Evolutionary conservation across 1,284 basidiomycete species (phyloP).

Genomic region (Cutaneotrichosporon daszewskae): DNA sequence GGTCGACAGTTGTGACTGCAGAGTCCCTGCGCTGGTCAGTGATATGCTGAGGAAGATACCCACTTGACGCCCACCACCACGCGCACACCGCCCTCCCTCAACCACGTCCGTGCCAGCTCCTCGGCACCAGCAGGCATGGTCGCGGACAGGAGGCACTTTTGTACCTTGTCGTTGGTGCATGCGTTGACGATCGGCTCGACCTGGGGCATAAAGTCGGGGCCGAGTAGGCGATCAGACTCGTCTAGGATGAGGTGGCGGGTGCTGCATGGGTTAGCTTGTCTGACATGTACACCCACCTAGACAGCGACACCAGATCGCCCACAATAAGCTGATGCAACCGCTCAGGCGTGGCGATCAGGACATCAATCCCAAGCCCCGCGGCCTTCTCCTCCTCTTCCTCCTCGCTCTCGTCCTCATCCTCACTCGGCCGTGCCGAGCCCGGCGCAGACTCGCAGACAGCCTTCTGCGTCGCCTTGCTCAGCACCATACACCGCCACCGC

Average conservation of each 20-base stretch:
- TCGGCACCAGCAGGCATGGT: conserved; percentile 87
- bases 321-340: conserved; percentile 57
- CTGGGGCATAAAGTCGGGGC: conserved; percentile 81
- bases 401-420: conserved; percentile 16
- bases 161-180: conserved; percentile 66
- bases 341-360: conserved; percentile 47
- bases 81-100: conserved; percentile 69
- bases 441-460: conserved; percentile 43
- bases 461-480: conserved; percentile 67
- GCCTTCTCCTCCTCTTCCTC: conserved; percentile 4
- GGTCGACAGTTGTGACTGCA: conserved; percentile 67
- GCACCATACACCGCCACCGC: conserved; percentile 74
- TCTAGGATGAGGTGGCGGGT: conserved; percentile 79
- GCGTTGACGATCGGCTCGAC: conserved; percentile 79
- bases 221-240: conserved; percentile 86
- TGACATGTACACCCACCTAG: conserved; percentile 56
- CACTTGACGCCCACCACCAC: conserved; percentile 92
- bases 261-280: conserved; percentile 47
- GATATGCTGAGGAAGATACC: conserved; percentile 23
- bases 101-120: conserved; percentile 76
- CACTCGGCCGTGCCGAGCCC: conserved; percentile 9
- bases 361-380: conserved; percentile 34
- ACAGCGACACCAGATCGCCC: conserved; percentile 59
- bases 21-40: conserved; percentile 59
- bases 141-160: conserved; percentile 89